Conservation (phyloP, 108 stramenopile species). For the Poteriospumella lacustris region DNA sequence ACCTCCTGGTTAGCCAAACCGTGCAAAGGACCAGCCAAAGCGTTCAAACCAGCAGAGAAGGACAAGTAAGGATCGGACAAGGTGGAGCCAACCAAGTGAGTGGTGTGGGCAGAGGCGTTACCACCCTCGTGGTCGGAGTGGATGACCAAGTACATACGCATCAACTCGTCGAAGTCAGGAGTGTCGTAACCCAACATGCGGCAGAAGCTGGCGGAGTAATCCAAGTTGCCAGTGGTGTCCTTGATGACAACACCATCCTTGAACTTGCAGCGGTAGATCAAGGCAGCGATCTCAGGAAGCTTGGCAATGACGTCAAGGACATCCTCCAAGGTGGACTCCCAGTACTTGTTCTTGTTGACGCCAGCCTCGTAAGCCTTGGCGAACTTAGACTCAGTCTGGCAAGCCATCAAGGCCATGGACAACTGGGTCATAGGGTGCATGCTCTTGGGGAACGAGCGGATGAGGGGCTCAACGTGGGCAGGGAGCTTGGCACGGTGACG, state of each 20-base stretch:
- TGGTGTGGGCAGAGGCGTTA: conserved; percentile 96
- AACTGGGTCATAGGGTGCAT: conserved; percentile 99
- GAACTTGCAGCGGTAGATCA: conserved; percentile 89
- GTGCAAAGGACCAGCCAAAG: conserved; percentile 94
- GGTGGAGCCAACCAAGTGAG: conserved; percentile 94
- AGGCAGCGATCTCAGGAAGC: conserved; percentile 93
- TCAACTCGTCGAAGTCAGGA: conserved; percentile 91
- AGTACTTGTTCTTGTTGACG: conserved; percentile 83
- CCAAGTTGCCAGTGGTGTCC: conserved; percentile 69
- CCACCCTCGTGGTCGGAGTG: conserved; percentile 99
- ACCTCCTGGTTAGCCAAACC: conserved; percentile 99
- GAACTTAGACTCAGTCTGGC: conserved; percentile 84
- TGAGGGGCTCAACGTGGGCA: conserved; percentile 76
- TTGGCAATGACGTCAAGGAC: conserved; percentile 86
- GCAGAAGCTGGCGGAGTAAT: conserved; percentile 97
- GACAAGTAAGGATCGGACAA: conserved; percentile 88
- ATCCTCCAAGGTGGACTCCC: conserved; percentile 86
- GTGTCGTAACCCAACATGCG: conserved; percentile 93
- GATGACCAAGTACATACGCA: conserved; percentile 97
- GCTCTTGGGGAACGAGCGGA: conserved; percentile 84
- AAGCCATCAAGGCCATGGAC: conserved; percentile 67
- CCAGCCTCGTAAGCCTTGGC: conserved; percentile 87
- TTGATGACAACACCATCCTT: conserved; percentile 79
- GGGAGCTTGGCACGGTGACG: conserved; percentile 78
- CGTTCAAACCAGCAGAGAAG: conserved; percentile 90